Percentiles rank a stretch among this genome's conserved stretches.
Evolutionary conservation across 768 basidiomycete species (phyloP).

Genomic region (Mrakia gelida): DNA sequence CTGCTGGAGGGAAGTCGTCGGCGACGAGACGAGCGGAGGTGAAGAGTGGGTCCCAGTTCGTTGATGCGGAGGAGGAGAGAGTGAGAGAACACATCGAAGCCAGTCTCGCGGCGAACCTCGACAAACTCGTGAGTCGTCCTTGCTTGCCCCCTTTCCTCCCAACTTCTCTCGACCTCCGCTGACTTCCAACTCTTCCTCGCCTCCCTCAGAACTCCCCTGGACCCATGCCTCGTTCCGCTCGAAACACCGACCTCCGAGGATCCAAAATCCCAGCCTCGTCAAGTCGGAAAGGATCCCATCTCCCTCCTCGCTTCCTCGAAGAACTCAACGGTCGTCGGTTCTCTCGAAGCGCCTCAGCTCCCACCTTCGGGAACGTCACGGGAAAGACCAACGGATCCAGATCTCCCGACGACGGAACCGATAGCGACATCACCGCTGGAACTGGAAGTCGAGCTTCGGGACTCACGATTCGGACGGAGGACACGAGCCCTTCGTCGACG

Average conservation of each 20-base stretch:
- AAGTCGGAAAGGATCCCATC: conserved; percentile 35
- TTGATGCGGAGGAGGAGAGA: conserved; percentile 64
- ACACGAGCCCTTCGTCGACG: conserved; percentile 46
- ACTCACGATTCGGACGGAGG: conserved; percentile 54
- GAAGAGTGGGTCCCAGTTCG: conserved; percentile 43
- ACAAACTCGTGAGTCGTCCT: conserved; percentile 44
- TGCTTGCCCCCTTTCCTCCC: not conserved
- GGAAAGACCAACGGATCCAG: conserved; percentile 31
- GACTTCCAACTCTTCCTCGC: conserved; percentile 24
- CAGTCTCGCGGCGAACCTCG: conserved; percentile 63
- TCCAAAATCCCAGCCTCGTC: conserved; percentile 9
- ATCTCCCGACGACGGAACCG: conserved; percentile 49
- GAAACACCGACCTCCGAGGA: conserved; percentile 34
- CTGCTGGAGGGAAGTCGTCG: not conserved
- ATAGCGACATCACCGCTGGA: conserved; percentile 53
- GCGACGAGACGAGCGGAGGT: conserved; percentile 22
- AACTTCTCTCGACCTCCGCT: too few relatives aligned
- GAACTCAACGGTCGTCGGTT: conserved; percentile 40
- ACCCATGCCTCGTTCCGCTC: conserved; percentile 36
- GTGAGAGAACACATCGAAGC: conserved; percentile 84
- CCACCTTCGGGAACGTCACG: conserved; percentile 34
- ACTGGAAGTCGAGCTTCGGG: conserved; percentile 49
- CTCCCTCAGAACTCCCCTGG: conserved; percentile 36
- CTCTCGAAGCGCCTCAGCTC: conserved; percentile 40
- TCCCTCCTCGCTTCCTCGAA: conserved; percentile 43